A percentile compares a stretch with the other conserved stretches of the same genome.
These are phyloP conservation scores for Blastocystis sp. DNA, from an alignment of 352 stramenopile species.

Conservation along the genomic window DNA sequence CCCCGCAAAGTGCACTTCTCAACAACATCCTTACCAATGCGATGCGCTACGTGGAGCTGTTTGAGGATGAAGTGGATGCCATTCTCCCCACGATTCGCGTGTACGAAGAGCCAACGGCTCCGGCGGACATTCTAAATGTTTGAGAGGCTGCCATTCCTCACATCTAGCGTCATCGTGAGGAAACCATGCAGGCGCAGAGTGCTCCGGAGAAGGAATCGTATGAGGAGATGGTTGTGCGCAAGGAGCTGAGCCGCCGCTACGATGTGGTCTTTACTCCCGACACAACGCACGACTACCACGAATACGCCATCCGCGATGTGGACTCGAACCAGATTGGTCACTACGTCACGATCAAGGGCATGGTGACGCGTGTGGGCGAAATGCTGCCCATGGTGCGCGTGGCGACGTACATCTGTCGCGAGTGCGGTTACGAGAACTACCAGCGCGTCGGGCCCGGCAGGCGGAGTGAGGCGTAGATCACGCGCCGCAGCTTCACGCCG, in stretches of 20 bases:
- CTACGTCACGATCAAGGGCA: slow-evolving; percentile 90
- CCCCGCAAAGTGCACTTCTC: slow-evolving; percentile 72
- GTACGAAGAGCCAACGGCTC: slow-evolving; percentile 6
- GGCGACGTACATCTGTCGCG: slow-evolving; percentile 89
- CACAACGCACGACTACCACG: slow-evolving; percentile 72
- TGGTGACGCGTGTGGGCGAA: slow-evolving; percentile 91
- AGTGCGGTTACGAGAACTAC: slow-evolving; percentile 83
- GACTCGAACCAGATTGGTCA: slow-evolving; percentile 94
- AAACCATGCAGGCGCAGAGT: not conserved
- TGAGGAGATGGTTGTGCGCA: not conserved
- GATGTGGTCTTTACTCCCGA: slow-evolving; percentile 33
- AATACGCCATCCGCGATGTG: slow-evolving; percentile 89
- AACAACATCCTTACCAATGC: slow-evolving; percentile 80
- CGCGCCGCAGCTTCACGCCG: slow-evolving; percentile 87
- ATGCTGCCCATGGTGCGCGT: slow-evolving; percentile 97
- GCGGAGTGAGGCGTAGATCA: slow-evolving; percentile 81
- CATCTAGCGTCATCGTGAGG: slow-evolving; percentile 22
- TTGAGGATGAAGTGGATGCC: slow-evolving; percentile 81
- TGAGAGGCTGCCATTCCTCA: not conserved
- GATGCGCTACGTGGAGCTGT: slow-evolving; percentile 80
- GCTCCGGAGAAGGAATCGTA: not conserved
- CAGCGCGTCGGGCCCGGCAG: slow-evolving; percentile 88
- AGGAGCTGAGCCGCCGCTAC: slow-evolving; percentile 25
- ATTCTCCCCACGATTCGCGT: slow-evolving; percentile 74
- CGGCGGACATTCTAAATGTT: slow-evolving; percentile 37